These are phyloP conservation scores for Tetracladium setigerum DNA, from an alignment of 495 filamentous ascomycete genomes.

Conservation along the genomic window DNA sequence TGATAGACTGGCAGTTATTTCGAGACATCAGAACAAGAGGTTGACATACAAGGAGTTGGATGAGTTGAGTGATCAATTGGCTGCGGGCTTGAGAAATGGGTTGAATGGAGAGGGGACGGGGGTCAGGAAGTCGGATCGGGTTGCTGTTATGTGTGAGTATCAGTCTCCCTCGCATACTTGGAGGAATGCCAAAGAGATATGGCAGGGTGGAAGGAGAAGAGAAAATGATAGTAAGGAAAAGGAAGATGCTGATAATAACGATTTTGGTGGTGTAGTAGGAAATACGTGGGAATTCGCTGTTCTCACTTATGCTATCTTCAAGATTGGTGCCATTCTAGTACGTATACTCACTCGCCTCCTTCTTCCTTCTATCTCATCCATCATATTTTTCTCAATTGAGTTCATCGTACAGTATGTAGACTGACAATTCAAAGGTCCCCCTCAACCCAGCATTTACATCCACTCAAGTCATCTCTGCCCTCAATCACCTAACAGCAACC, in stretches of 20 bases:
- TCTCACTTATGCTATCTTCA: slow-evolving; percentile 82
- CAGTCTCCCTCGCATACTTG: no score
- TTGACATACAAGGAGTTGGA: slow-evolving; percentile 73
- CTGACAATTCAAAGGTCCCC: slow-evolving; percentile 50
- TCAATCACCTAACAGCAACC: slow-evolving; percentile 65
- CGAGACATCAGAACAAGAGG: slow-evolving; percentile 40
- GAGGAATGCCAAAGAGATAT: no score
- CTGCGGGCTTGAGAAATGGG: slow-evolving; percentile 56
- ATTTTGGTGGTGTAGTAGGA: slow-evolving; percentile 39
- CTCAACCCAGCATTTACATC: slow-evolving; percentile 88
- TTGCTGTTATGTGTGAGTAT: slow-evolving; percentile 54
- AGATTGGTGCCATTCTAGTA: slow-evolving; percentile 84
- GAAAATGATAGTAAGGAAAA: no score
- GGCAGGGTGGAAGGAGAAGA: no score
- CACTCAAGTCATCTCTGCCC: slow-evolving; percentile 66
- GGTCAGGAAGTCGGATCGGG: slow-evolving; percentile 76
- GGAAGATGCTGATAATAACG: no score
- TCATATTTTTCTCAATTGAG: not conserved
- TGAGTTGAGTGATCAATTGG: slow-evolving; percentile 65
- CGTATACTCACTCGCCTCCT: slow-evolving; percentile 5
- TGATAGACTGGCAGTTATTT: slow-evolving; percentile 57
- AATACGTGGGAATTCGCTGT: slow-evolving; percentile 79
- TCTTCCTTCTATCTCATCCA: not conserved
- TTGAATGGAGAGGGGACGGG: slow-evolving; percentile 35
- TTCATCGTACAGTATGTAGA: not conserved